Evolutionary conservation across 768 basidiomycete genomes (phyloP).

Genomic region (Tylopilus subfusipes): DNA sequence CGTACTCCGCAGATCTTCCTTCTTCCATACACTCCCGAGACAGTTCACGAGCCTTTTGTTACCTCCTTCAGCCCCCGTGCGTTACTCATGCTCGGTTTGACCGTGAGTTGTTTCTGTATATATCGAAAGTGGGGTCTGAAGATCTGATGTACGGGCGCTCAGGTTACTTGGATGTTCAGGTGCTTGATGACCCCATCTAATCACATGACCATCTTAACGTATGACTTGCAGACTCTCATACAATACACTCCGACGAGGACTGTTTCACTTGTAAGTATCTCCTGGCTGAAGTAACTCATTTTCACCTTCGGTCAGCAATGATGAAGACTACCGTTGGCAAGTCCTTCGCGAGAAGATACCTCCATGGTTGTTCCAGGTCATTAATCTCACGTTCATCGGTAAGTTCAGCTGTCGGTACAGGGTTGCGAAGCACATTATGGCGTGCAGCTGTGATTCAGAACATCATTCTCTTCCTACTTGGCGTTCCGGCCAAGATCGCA

Average conservation of each 20-base stretch:
- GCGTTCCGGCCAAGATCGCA: conserved; percentile 56
- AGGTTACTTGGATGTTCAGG: conserved; percentile 63
- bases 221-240: conserved; percentile 54
- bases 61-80: conserved; percentile 67
- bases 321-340: conserved; percentile 93
- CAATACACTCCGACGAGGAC: conserved; percentile 80
- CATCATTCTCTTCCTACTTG: conserved; percentile 69
- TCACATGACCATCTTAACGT: conserved; percentile 27
- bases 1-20: conserved; percentile 35
- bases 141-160: not conserved
- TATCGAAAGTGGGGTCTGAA: not conserved
- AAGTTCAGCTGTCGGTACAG: conserved; percentile 12
- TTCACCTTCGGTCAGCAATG: conserved; percentile 43
- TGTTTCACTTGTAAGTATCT: conserved; percentile 62
- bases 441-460: conserved; percentile 68
- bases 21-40: conserved; percentile 54
- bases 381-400: conserved; percentile 68
- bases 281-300: not conserved
- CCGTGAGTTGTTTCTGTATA: conserved; percentile 38
- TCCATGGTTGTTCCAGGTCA: conserved; percentile 52
- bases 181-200: conserved; percentile 14
- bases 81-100: conserved; percentile 67
- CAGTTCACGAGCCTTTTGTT: conserved; percentile 31
- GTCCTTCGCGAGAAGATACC: conserved; percentile 63
- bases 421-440: conserved; percentile 3